Evolutionary conservation across 768 basidiomycete species (phyloP).

Genomic region (Boletus tomentosulus): DNA sequence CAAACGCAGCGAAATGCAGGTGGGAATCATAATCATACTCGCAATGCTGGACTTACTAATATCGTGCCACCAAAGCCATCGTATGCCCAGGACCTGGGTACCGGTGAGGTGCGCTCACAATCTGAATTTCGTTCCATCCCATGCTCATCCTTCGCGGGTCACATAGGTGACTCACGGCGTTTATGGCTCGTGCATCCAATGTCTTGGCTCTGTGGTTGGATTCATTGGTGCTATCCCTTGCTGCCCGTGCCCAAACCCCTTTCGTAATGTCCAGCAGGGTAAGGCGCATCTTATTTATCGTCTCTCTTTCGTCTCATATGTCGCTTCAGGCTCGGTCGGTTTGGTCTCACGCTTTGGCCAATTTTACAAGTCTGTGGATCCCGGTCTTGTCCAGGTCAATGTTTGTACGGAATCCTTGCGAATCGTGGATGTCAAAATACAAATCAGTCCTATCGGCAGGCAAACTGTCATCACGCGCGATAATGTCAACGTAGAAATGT

Average conservation of each 20-base stretch:
- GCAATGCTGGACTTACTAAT: slow-evolving; percentile 3
- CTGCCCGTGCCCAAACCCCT: slow-evolving; percentile 81
- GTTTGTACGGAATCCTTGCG: slow-evolving; percentile 89
- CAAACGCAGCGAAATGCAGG: slow-evolving; percentile 86
- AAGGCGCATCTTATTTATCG: slow-evolving; percentile 8
- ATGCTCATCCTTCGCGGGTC: neutral
- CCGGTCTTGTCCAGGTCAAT: slow-evolving; percentile 88
- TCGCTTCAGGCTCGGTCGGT: slow-evolving; percentile 65
- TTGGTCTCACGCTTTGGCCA: slow-evolving; percentile 91
- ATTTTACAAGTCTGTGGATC: slow-evolving; percentile 95
- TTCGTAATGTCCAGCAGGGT: slow-evolving; percentile 84
- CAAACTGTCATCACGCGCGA: slow-evolving; percentile 93
- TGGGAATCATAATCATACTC: slow-evolving; percentile 22
- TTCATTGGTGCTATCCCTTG: slow-evolving; percentile 75
- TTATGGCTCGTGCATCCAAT: slow-evolving; percentile 78
- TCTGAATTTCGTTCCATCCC: neutral
- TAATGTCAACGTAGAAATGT: slow-evolving; percentile 95
- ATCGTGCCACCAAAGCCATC: slow-evolving; percentile 55
- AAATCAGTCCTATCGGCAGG: slow-evolving; percentile 82
- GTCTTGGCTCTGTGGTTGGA: slow-evolving; percentile 64
- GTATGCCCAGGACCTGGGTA: slow-evolving; percentile 87
- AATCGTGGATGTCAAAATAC: slow-evolving; percentile 92
- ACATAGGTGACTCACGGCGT: slow-evolving; percentile 72
- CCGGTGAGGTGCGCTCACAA: slow-evolving; percentile 41
- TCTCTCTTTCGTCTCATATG: slow-evolving; percentile 16